These are phyloP conservation scores for Aspergillus texensis DNA, from an alignment of 2,329 filamentous ascomycete genomes.

Conservation along the genomic window DNA sequence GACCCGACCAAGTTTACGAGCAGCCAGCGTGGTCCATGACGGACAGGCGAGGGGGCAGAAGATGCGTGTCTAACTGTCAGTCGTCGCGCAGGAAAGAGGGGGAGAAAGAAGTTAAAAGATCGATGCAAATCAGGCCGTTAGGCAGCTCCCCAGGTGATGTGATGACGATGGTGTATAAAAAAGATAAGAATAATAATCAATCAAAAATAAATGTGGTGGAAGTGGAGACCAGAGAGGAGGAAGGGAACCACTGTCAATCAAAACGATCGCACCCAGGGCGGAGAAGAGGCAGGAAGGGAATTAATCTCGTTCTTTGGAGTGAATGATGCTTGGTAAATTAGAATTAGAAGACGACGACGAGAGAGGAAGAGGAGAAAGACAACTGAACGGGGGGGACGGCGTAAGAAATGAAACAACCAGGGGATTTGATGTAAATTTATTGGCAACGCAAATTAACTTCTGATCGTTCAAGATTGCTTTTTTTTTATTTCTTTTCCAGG, in stretches of 20 bases:
- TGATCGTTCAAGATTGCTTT: not conserved
- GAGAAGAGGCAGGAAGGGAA: not conserved
- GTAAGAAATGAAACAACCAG: not conserved
- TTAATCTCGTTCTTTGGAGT: not conserved
- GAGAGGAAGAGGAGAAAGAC: conserved; percentile 5
- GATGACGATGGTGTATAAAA: conserved; percentile 5
- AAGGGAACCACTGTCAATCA: not conserved
- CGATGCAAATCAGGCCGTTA: conserved; percentile 22
- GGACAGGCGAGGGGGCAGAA: conserved; percentile 11
- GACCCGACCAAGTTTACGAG: conserved; percentile 15
- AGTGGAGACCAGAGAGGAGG: not conserved
- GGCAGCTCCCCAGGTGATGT: conserved; percentile 19
- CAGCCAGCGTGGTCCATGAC: conserved; percentile 31
- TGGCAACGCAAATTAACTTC: not conserved
- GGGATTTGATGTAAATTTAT: not conserved
- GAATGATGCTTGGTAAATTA: not conserved
- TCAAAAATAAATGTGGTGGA: not conserved
- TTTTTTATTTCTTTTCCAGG: not conserved
- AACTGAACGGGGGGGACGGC: not conserved
- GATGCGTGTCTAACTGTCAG: conserved; percentile 9
- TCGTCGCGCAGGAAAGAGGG: conserved; percentile 16
- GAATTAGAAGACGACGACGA: conserved; percentile 4
- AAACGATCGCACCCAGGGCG: not conserved
- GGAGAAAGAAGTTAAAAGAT: conserved; percentile 7
- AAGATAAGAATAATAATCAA: conserved; percentile 2